Evolutionary conservation across 202 grass and related monocot species (phyloP).

Genomic region (Tripidium arundinaceum): DNA sequence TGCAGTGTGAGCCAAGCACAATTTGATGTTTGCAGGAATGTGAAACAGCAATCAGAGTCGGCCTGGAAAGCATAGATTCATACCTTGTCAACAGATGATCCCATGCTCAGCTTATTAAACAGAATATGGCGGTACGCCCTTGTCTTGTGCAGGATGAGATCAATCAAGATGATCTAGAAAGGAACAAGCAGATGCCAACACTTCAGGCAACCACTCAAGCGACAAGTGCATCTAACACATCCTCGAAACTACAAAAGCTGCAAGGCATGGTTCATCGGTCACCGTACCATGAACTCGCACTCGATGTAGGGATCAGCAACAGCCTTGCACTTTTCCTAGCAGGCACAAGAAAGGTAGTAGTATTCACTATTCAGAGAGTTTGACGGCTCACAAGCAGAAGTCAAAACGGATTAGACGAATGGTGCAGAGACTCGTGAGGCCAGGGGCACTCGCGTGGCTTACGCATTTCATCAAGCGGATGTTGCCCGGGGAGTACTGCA

Average conservation of each 20-base stretch:
- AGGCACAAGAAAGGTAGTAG: background rate
- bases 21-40: background rate
- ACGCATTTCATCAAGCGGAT: conserved; percentile 99
- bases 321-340: conserved; percentile 76
- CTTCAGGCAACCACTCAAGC: background rate
- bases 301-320: conserved; percentile 96
- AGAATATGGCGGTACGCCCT: conserved; percentile 80
- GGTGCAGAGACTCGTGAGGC: background rate
- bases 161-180: conserved; percentile 89
- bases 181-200: background rate
- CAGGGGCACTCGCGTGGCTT: conserved; percentile 12
- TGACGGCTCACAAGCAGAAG: background rate
- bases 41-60: background rate
- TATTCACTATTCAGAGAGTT: background rate
- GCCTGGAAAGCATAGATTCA: background rate
- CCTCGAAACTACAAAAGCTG: background rate
- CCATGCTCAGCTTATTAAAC: conserved; percentile 74
- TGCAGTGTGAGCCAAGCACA: background rate
- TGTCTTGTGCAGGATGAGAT: conserved; percentile 88
- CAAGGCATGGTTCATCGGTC: background rate
- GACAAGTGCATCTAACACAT: background rate
- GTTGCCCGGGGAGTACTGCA: conserved; percentile 96
- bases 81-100: conserved; percentile 65
- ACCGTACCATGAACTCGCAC: conserved; percentile 89
- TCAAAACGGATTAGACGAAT: background rate